Evolutionary conservation across 179 eudicot genomes (phyloP).

Genomic region (Corrigiola litoralis): DNA sequence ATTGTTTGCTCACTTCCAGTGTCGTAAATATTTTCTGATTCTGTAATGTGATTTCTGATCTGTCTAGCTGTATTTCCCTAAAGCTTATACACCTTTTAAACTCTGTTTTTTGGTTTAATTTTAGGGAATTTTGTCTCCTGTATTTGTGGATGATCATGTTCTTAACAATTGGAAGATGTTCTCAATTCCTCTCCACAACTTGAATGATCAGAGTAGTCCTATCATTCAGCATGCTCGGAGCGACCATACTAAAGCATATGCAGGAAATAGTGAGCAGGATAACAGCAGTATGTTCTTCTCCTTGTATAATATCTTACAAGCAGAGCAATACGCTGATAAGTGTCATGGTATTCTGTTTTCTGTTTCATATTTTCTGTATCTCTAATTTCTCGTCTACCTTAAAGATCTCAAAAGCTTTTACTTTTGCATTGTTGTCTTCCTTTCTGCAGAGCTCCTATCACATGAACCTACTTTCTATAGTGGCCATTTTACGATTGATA

Average conservation of each 20-base stretch:
- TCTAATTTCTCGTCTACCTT: background rate
- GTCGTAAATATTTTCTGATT: background rate
- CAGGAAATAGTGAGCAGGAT: conserved; percentile 30
- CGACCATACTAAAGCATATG: conserved; percentile 19
- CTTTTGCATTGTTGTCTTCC: background rate
- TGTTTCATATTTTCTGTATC: background rate
- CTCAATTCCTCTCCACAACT: conserved; percentile 48
- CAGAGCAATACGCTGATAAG: too few species aligned
- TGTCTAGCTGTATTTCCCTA: background rate
- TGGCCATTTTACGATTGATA: conserved; percentile 51
- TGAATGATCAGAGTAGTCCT: conserved; percentile 40
- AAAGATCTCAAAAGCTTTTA: background rate
- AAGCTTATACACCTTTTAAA: background rate
- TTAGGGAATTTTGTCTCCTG: conserved; percentile 85
- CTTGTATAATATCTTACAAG: background rate
- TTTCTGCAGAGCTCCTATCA: conserved; percentile 36
- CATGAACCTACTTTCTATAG: conserved; percentile 72
- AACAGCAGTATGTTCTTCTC: conserved; percentile 20
- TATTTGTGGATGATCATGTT: conserved; percentile 48
- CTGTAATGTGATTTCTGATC: background rate
- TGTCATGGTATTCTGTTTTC: background rate
- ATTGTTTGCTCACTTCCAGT: conserved; percentile 3
- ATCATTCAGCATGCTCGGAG: conserved; percentile 24
- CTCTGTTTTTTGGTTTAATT: conserved; percentile 15
- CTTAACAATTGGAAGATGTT: conserved; percentile 77